A percentile compares a stretch with the other conserved stretches of the same genome.
These are phyloP conservation scores for Alnus rubra DNA, from an alignment of 306 rosid genomes.

Conservation along the genomic window DNA sequence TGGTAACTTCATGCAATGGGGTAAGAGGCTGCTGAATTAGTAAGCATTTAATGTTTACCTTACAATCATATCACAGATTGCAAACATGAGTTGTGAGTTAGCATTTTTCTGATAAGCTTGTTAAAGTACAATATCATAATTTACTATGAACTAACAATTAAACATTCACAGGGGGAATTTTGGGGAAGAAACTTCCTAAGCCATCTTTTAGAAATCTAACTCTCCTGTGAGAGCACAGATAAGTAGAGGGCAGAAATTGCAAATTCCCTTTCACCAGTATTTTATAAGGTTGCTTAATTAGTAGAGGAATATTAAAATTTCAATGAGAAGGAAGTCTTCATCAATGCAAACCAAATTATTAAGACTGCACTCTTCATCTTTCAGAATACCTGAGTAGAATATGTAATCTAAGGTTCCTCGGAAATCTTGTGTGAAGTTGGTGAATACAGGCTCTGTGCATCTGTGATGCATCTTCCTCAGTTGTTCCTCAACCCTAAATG, in stretches of 20 bases:
- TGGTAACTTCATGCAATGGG: background rate
- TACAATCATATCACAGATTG: background rate
- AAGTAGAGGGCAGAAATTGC: background rate
- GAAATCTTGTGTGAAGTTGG: background rate
- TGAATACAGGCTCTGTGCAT: conserved; percentile 28
- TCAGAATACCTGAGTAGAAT: conserved; percentile 28
- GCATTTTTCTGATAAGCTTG: background rate
- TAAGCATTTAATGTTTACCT: background rate
- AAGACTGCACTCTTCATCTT: background rate
- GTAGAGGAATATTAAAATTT: background rate
- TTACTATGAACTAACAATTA: background rate
- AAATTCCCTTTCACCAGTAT: background rate
- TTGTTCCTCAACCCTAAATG: background rate
- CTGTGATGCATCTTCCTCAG: conserved; percentile 1
- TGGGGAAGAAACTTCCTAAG: too few relatives aligned
- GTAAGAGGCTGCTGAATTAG: background rate
- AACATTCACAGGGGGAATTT: too few relatives aligned
- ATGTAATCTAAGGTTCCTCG: conserved; percentile 33
- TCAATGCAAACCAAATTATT: background rate
- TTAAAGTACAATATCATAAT: background rate
- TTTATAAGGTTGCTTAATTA: background rate
- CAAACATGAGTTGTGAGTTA: background rate
- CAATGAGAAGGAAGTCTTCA: background rate
- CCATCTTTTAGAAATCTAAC: background rate
- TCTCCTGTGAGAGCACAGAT: background rate